Evolutionary conservation across 2,329 filamentous ascomycete species (phyloP).

Genomic region (Alternaria incomplexa): DNA sequence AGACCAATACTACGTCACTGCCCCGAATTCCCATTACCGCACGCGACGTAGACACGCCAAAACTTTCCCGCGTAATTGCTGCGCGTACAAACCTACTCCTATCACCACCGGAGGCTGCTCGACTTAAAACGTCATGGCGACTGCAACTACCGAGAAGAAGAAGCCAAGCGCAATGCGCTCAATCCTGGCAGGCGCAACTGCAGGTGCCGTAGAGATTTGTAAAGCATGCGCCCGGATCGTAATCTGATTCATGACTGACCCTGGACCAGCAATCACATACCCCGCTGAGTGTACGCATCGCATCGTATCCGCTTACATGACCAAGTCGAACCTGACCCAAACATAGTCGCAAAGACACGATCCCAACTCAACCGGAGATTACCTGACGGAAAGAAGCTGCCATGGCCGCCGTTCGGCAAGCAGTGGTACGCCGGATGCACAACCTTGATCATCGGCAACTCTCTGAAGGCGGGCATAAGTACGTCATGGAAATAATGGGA

Average conservation of each 20-base stretch:
- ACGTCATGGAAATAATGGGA: slow-evolving; percentile 49
- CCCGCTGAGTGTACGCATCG: slow-evolving; percentile 79
- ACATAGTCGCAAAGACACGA: slow-evolving; percentile 86
- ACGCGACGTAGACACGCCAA: slow-evolving; percentile 13
- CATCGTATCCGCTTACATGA: not conserved
- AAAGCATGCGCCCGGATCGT: slow-evolving; percentile 31
- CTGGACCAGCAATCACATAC: slow-evolving; percentile 78
- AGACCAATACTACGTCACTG: slow-evolving; percentile 14
- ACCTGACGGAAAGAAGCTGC: slow-evolving; percentile 81
- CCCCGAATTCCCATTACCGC: slow-evolving; percentile 8
- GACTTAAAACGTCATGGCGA: slow-evolving; percentile 27
- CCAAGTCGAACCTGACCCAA: slow-evolving; percentile 15
- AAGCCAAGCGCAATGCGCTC: slow-evolving; percentile 82
- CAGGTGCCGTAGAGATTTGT: slow-evolving; percentile 94
- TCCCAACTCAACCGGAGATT: slow-evolving; percentile 90
- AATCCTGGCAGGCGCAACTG: slow-evolving; percentile 89
- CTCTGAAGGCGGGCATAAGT: slow-evolving; percentile 94
- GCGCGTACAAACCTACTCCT: not conserved
- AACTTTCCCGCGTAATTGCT: slow-evolving; percentile 5
- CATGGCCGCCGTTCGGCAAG: slow-evolving; percentile 89
- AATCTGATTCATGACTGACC: slow-evolving; percentile 24
- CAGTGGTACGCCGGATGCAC: slow-evolving; percentile 99
- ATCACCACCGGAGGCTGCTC: not conserved
- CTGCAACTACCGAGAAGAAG: slow-evolving; percentile 43
- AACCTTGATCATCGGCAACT: slow-evolving; percentile 95